Evolutionary conservation across 2,329 filamentous ascomycete genomes (phyloP).

Genomic region (Elsinoe arachidis): DNA sequence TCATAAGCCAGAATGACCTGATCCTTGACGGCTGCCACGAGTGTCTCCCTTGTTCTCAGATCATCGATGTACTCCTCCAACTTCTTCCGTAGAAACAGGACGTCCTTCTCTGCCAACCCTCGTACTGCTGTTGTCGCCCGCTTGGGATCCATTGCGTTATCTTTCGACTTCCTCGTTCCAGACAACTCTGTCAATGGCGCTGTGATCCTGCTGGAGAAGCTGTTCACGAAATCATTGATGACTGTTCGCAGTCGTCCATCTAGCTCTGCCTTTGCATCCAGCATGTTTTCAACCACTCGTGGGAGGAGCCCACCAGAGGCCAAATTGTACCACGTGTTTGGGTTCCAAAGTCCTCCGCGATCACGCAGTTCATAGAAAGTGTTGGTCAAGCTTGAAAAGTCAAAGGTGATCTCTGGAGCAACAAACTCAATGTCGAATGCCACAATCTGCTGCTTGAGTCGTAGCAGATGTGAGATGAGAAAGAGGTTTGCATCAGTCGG

Average conservation of each 20-base stretch:
- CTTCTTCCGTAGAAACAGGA: conserved; percentile 46
- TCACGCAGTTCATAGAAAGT: conserved; percentile 61
- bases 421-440: conserved; percentile 86
- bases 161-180: conserved; percentile 18
- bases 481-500: conserved; percentile 78
- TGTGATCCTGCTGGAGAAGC: conserved; percentile 50
- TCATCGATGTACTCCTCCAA: conserved; percentile 58
- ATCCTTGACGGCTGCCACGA: conserved; percentile 58
- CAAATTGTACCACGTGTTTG: conserved; percentile 51
- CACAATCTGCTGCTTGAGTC: conserved; percentile 91
- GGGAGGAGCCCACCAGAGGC: conserved; percentile 47
- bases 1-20: conserved; percentile 55
- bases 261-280: conserved; percentile 60
- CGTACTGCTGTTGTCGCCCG: conserved; percentile 38
- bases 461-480: conserved; percentile 85
- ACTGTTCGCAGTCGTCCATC: conserved; percentile 53
- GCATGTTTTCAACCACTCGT: conserved; percentile 61
- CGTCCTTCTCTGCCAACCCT: conserved; percentile 49
- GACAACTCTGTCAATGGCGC: conserved; percentile 32
- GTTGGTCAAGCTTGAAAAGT: conserved; percentile 56
- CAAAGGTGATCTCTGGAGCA: conserved; percentile 55
- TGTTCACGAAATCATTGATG: conserved; percentile 58
- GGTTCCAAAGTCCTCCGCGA: conserved; percentile 57
- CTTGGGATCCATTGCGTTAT: conserved; percentile 14
- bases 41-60: conserved; percentile 54